Base-by-base conservation (phyloP, 768 basidiomycete species). In the Xerocomus brunneocitrinus region DNA sequence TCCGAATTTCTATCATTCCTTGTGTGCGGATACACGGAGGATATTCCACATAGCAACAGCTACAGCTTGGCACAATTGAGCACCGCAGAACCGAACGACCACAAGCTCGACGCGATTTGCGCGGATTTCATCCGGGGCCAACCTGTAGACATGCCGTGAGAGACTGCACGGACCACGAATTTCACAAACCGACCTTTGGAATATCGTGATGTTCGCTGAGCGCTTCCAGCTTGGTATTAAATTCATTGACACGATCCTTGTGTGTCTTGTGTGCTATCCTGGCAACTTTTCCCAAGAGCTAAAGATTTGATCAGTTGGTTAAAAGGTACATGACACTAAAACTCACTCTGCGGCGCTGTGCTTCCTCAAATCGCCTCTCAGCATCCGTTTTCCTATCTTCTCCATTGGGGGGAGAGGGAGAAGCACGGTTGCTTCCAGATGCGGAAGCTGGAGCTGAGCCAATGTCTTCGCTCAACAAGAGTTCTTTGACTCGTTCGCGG, bases 131-230 rank as follows among this genome's bases (percentile, higher is more conserved):
- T 74, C 90, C 90, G 42, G 90, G 90, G 56, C 90, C 90, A 67
- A 92, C 90, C 90, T 92, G 62, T 48, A 45, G 50, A 44, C 47
- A 54, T 57, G 58, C 46, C 55, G 62, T 69, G 61, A 68, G 62
- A 62, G 55, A 38, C 47, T 58, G 58, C 63, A 69, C 68, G 67
- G 59, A 62, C 64, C 62, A 62, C 25, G n/a, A 52, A 38, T 50
- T 54, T 52, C 48, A 43, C 52, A 44, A 46, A 63, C 73, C 55
- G 67, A 85, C 91, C 80, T 95, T 94, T 38, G 92, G 92, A 63
- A 94, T 93, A 68, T 95, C 92, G 70, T 95, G 90, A 78, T 94
- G 93, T 74, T 95, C 92, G 69, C 88, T 90, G 53, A 94, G 79
- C 53, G 81, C 74, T 71, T 95, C 93, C 8, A 97, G 76, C 66